Evolutionary conservation across 768 basidiomycete genomes (phyloP), one percentile per base, ranked within the genome.

Genomic region (Lyophyllum semitale): DNA sequence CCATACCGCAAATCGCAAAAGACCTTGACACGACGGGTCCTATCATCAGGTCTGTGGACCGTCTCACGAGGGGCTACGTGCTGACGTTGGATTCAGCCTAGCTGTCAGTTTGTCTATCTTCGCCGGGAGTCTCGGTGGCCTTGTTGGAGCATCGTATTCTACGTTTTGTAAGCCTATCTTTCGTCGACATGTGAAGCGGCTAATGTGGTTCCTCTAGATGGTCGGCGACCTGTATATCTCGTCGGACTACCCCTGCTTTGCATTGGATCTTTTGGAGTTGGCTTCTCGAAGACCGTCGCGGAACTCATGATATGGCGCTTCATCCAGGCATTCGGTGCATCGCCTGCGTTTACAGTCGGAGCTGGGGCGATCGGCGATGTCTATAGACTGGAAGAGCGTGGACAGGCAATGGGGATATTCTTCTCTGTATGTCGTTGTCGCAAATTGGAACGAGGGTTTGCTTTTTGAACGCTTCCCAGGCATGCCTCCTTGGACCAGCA

Each of bases 351-450:
- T 65, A 80, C 77, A 32, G 74, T 78, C 53, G 88, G 76, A 12
- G 75, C 75, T 0, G 84, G 77, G 1, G 75, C 80, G 4, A 83
- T 87, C 23, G 82, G 82, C 0, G 84, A 87, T 60, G 81, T 87
- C 6, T 86, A 83, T 66, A 74, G 65, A 45, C 61, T 84, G 4
- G 85, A 85, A 53, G 80, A 86, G 59, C 73, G 83, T n/a, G 81
- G 80, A 2, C 70, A 67, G 12, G 72, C 70, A 2, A 70, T 73
- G 67, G 73, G 73, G 0, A 48, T 73, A 26, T 73, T 68, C 38
- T 68, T 70, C 77, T 84, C 8, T 4, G 67, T 68, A 52, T n/a
- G 37, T 38, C 25, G 15, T 27, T n/a, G 8, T 15, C 17, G 1
- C 7, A 27, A 20, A 6, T 9, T 20, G 4, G 27, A 29, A 4